Base-by-base conservation (phyloP, 2,329 filamentous ascomycete genomes). In the Graphiopsis chlorocephala region DNA sequence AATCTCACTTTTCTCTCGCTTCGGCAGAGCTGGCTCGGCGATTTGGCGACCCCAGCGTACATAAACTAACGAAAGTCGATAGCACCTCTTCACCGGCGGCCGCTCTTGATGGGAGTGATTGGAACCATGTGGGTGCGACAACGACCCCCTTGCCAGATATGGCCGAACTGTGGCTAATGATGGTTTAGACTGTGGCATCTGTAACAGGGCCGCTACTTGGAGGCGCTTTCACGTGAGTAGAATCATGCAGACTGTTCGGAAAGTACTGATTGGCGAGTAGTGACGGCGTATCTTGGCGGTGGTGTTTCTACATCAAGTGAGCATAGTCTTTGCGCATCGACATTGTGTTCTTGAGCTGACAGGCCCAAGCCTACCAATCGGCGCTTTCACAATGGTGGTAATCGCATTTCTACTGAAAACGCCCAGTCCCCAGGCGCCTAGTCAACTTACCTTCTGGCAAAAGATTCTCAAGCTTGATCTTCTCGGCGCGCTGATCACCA, bases 41-140 rank as follows among this genome's bases (percentile, higher is more conserved):
- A 35, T 15, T 12, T 17, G 14, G 8, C 33, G 12, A 35, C 3
- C 14, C 2, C 4, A 4, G 14, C 4, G 33, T 35, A 35, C 33
- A 35, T 3, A 8, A 15, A 35, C 33, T 35, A 35, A 35, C 4
- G 4, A 4, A 15, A 3, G 1, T 17, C 17, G 0, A 35, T 17
- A 47, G 42, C 42, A 20, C 17, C 42, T 47, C 75, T 84, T 14
- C 71, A 71, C 26, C 76, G 79, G 65, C 78, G 83, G 33, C 82
- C 83, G 2, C 77, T 78, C 0, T 84, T 83, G 68, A 82, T 79
- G 67, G 81, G 81, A 2, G 25, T 83, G 17, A 78, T 84, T 52
- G 82, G 82, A 56, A 71, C 76, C 56, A 82, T 83, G 76, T 83
- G 81, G 68, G 33, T 35, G 17, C 15, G 33, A 35, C 33, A 35